These are phyloP conservation scores for Talaromyces sp. DNA, from an alignment of 2,329 filamentous ascomycete genomes.

Conservation along the genomic window DNA sequence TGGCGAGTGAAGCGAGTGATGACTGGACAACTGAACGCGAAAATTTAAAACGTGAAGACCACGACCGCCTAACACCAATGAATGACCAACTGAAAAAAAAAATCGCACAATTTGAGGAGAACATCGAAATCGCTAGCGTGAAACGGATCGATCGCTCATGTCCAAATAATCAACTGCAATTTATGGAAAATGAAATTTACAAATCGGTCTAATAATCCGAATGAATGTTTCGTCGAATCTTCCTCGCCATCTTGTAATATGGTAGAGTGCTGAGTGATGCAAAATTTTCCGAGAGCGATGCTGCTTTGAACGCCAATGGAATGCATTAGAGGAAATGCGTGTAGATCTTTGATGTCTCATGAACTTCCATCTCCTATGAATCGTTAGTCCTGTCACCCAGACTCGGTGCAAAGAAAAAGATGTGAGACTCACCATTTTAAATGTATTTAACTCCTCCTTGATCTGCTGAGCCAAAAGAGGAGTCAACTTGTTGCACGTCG, in stretches of 20 bases:
- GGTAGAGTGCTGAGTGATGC: neutral
- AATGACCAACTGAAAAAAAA: neutral
- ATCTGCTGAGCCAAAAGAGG: slow-evolving; percentile 98
- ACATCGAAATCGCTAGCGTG: slow-evolving; percentile 7
- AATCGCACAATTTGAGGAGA: slow-evolving; percentile 8
- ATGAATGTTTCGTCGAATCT: slow-evolving; percentile 8
- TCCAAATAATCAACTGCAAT: slow-evolving; percentile 14
- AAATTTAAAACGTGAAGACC: slow-evolving; percentile 17
- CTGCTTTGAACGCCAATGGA: slow-evolving; percentile 27
- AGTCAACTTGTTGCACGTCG: slow-evolving; percentile 95
- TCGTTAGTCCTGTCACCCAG: slow-evolving; percentile 23
- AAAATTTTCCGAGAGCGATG: slow-evolving; percentile 14
- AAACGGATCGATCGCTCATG: slow-evolving; percentile 15
- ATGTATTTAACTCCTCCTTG: slow-evolving; percentile 98
- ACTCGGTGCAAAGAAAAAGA: neutral
- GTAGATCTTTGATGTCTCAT: slow-evolving; percentile 98
- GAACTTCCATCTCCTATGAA: slow-evolving; percentile 96
- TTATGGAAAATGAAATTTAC: slow-evolving; percentile 17
- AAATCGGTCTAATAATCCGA: slow-evolving; percentile 16
- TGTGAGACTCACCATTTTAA: slow-evolving; percentile 82
- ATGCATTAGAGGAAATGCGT: slow-evolving; percentile 87
- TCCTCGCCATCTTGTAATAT: slow-evolving; percentile 13
- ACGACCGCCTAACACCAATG: slow-evolving; percentile 14
- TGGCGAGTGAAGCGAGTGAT: slow-evolving; percentile 1
- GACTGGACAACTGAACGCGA: slow-evolving; percentile 16